These are phyloP conservation scores for Hyaloscypha finlandica DNA, from an alignment of 495 filamentous ascomycete species.

Conservation along the genomic window DNA sequence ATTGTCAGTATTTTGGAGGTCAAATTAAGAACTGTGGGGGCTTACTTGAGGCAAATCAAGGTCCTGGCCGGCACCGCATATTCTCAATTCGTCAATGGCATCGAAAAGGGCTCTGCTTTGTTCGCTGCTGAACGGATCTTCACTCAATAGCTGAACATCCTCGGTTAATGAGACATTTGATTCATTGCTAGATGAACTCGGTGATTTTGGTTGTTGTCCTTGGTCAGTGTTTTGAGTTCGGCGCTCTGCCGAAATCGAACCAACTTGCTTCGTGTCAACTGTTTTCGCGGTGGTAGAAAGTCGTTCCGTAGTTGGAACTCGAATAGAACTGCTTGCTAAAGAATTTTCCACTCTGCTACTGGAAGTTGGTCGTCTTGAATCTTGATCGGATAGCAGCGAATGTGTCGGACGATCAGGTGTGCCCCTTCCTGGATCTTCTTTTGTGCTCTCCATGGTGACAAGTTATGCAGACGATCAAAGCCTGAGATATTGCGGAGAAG, in stretches of 20 bases:
- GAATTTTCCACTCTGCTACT: too few species aligned
- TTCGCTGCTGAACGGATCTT: constrained; percentile 19
- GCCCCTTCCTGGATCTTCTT: too few species aligned
- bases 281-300: neutral
- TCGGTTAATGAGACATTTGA: neutral
- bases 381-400: too few species aligned
- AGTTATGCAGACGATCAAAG: too few species aligned
- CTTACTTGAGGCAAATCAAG: constrained; percentile 27
- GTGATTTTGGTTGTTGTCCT: neutral
- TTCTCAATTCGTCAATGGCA: constrained; percentile 16
- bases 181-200: too few species aligned
- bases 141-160: neutral
- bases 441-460: too few species aligned
- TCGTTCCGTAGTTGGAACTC: neutral
- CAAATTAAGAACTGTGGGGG: neutral
- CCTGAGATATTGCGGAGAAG: too few species aligned
- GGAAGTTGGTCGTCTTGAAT: too few species aligned
- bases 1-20: constrained; percentile 1
- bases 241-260: neutral
- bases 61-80: constrained; percentile 17
- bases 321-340: too few species aligned
- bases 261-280: neutral
- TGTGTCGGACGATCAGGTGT: too few species aligned
- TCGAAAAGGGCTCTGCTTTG: constrained; percentile 11
- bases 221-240: neutral